Evolutionary conservation across 441 rosid species (phyloP).

Genomic region (Caryocar brasiliense): DNA sequence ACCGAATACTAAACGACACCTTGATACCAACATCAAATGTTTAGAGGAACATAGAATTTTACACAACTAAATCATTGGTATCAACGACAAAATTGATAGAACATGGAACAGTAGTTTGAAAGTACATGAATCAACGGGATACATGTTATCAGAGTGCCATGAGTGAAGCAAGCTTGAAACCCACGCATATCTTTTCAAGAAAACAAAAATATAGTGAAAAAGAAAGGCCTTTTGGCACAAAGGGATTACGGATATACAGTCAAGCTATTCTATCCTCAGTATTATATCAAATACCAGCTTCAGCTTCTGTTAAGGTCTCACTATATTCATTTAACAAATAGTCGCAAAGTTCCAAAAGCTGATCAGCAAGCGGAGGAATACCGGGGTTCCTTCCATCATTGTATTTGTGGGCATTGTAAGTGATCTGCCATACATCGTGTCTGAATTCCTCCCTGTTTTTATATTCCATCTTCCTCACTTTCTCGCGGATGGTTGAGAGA

Average conservation of each 20-base stretch:
- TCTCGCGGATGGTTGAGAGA: conserved; percentile 72
- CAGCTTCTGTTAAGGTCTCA: conserved; percentile 54
- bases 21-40: too few species aligned
- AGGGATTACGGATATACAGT: background rate
- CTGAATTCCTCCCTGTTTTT: conserved; percentile 61
- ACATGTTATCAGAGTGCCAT: too few species aligned
- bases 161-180: too few species aligned
- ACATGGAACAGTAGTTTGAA: too few species aligned
- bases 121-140: too few species aligned
- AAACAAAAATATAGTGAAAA: background rate
- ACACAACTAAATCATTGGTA: too few species aligned
- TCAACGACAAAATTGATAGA: too few species aligned
- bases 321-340: conserved; percentile 43
- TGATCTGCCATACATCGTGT: conserved; percentile 83
- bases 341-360: conserved; percentile 84
- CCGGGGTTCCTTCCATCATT: conserved; percentile 79
- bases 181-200: too few species aligned
- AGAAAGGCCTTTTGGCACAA: background rate
- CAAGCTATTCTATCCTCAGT: conserved; percentile 8
- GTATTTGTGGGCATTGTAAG: conserved; percentile 70
- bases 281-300: conserved; percentile 45
- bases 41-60: too few species aligned
- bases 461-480: conserved; percentile 86
- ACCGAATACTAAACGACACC: too few species aligned
- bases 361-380: conserved; percentile 96